Base-by-base conservation (phyloP, 257 asterid genomes). In the Petunia axillaris region DNA sequence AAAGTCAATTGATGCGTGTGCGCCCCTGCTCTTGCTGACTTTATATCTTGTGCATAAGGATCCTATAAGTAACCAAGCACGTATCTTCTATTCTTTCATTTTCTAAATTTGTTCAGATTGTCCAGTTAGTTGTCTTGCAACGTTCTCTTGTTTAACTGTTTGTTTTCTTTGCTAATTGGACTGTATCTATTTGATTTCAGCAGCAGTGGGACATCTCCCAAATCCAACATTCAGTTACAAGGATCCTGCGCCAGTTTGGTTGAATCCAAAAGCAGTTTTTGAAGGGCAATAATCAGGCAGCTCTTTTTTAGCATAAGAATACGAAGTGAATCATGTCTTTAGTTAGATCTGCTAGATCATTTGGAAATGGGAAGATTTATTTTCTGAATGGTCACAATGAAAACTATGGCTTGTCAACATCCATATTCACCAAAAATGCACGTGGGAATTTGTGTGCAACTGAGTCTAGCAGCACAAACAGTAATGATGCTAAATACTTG, bases 311-410 rank as follows among this genome's bases (percentile, higher is more conserved):
- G 78, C 52, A 58, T 55, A 44, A 35, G 46, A 65, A 67, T 60
- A 62, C 38, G 36, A 39, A 88, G 83, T 13, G 46, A 89, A 84
- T 36, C 81, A 95, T 95, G 98, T 89, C 99, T 70, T 79, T 93
- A 81, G 92, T 90, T 75, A 83, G 90, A 84, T 77, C 97, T 48
- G 84, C 90, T 70, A 85, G 94, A 0, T 57, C 90, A 62, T 86
- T 85, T 62, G 89, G 85, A 50, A 88, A 81, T 80, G 84, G 84
- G 14, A 91, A 89, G 80, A 66, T 87, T 78, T 86, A 85, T 83
- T 76, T 93, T 2, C 78, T 79, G 79, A 90, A 89, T 78, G 88
- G 87, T 63, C 86, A 81, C 63, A 82, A 85, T 15, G 83, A 81
- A 43, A 82, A 75, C 84, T 53, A 91, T 46, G 91, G 76, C 59